Evolutionary conservation across 1,284 basidiomycete genomes (phyloP).

Genomic region (Inonotus hispidus): DNA sequence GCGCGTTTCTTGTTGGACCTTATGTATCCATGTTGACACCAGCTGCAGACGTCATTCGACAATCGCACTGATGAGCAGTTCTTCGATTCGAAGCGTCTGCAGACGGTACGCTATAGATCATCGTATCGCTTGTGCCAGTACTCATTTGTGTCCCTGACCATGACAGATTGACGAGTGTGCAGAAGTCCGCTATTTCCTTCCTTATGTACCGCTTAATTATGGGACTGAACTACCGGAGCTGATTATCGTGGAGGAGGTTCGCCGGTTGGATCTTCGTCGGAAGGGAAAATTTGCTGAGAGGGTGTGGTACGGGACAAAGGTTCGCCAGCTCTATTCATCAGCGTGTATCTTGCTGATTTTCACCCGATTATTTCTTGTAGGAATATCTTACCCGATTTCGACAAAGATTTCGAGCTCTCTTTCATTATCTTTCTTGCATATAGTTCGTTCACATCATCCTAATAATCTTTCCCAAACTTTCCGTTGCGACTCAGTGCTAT

Average conservation of each 20-base stretch:
- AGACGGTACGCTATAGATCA: background rate
- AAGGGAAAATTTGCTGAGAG: background rate
- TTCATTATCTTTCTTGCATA: too few relatives aligned
- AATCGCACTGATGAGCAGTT: constrained; percentile 1
- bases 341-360: background rate
- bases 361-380: background rate
- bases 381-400: background rate
- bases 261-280: background rate
- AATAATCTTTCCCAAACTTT: too few relatives aligned
- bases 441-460: too few relatives aligned
- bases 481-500: too few relatives aligned
- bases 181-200: background rate
- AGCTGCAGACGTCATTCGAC: constrained; percentile 3
- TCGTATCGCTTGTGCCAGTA: background rate
- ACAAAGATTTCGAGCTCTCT: too few relatives aligned
- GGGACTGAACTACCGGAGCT: background rate
- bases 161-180: constrained; percentile 2
- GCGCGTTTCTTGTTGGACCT: background rate
- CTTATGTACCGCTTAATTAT: constrained; percentile 1
- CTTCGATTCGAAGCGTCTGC: constrained; percentile 4
- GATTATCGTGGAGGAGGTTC: background rate
- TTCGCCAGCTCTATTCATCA: background rate
- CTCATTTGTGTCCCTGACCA: background rate
- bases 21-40: background rate
- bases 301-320: background rate